Percentiles rank a stretch among this genome's conserved stretches.
phyloP scores from a whole-genome alignment of 192 early-diverging fungal species.

The Glomus cerebriforme region DNA sequence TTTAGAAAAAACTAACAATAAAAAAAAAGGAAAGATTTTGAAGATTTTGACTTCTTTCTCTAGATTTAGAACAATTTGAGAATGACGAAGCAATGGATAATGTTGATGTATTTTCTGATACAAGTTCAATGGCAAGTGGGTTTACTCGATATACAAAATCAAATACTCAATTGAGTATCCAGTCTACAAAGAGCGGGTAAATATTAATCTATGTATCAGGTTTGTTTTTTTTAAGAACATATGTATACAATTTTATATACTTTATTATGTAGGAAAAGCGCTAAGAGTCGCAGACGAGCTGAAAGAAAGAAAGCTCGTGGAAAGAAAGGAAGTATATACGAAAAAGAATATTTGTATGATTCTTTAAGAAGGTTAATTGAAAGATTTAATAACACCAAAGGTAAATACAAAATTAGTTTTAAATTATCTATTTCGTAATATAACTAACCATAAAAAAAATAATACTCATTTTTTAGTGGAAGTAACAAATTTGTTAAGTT shows the following conservation, averaged over 20 bases:
- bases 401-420: slow-evolving; percentile 37
- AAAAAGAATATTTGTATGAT: slow-evolving; percentile 87
- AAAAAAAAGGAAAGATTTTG: neutral
- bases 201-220: neutral
- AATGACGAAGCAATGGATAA: slow-evolving; percentile 72
- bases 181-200: slow-evolving; percentile 41
- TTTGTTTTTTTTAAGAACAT: neutral
- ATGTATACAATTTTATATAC: slow-evolving; percentile 7
- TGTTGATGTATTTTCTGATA: slow-evolving; percentile 94
- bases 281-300: slow-evolving; percentile 67
- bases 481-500: slow-evolving; percentile 12
- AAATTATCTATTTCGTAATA: too few relatives aligned
- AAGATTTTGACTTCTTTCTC: neutral
- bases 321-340: slow-evolving; percentile 85
- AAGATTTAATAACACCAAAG: slow-evolving; percentile 55
- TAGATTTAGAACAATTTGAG: slow-evolving; percentile 20
- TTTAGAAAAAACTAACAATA: neutral
- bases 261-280: slow-evolving; percentile 56
- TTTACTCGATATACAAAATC: slow-evolving; percentile 78
- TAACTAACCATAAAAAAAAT: too few relatives aligned
- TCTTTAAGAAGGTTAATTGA: slow-evolving; percentile 64
- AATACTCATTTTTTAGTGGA: neutral
- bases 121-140: slow-evolving; percentile 88
- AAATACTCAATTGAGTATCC: slow-evolving; percentile 61
- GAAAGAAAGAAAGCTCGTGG: slow-evolving; percentile 84